A percentile compares a stretch with the other conserved stretches of the same genome.
These are phyloP conservation scores for Hordeum vulgare DNA, from an alignment of 176 grass and related monocot genomes.

Conservation along the genomic window DNA sequence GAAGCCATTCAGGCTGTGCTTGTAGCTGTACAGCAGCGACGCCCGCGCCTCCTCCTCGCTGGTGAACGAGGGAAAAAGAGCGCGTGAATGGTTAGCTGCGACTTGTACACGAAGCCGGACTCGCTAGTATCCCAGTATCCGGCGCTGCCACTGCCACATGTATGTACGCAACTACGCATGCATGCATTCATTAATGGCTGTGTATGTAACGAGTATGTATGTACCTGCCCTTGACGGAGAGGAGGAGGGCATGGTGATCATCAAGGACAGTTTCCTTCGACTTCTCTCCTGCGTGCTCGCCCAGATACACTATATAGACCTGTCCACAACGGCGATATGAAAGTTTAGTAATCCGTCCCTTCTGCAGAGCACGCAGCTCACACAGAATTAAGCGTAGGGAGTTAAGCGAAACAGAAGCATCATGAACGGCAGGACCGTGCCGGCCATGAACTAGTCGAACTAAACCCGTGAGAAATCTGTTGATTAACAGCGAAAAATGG, in stretches of 20 bases:
- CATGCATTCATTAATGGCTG: background rate
- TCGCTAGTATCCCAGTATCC: too few species aligned
- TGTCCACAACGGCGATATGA: background rate
- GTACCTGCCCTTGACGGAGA: constrained; percentile 73
- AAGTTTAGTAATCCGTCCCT: background rate
- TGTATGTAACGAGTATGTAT: constrained; percentile 23
- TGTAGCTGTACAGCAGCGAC: constrained; percentile 90
- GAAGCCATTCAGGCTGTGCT: constrained; percentile 88
- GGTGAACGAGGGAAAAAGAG: background rate
- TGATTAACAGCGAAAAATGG: background rate
- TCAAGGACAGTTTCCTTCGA: constrained; percentile 38
- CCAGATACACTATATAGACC: constrained; percentile 83
- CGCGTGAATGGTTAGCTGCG: background rate
- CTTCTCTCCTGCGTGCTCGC: constrained; percentile 44
- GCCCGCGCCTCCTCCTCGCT: constrained; percentile 56
- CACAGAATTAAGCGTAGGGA: background rate
- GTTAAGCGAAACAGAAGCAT: background rate
- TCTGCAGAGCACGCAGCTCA: background rate
- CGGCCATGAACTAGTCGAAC: background rate
- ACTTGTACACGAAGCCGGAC: too few species aligned
- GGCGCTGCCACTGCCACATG: too few species aligned
- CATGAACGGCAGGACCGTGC: background rate
- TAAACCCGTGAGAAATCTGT: background rate
- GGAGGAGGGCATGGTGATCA: constrained; percentile 57
- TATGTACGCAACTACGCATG: too few species aligned